Conservation (phyloP, 1,284 basidiomycete species). For the Trichosporon sp. region DNA sequence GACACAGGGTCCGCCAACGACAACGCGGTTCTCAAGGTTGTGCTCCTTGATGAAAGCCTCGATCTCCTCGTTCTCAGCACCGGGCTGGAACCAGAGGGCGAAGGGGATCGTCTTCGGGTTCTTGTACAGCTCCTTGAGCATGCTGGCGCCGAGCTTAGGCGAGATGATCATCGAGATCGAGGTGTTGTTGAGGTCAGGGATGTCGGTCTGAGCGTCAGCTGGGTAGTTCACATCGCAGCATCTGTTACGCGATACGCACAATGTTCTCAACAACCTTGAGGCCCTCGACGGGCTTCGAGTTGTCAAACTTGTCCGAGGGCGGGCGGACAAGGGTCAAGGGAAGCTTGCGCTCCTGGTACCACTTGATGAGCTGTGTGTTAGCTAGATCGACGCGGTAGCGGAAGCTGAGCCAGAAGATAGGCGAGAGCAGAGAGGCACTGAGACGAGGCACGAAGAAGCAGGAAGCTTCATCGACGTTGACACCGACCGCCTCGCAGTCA, state of each 20-base stretch:
- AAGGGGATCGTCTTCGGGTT: slow-evolving; percentile 58
- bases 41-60: slow-evolving; percentile 54
- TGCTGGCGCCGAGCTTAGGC: slow-evolving; percentile 53
- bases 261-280: slow-evolving; percentile 27
- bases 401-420: neutral
- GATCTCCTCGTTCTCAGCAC: slow-evolving; percentile 62
- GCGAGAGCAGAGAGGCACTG: neutral
- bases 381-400: neutral
- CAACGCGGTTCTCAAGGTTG: slow-evolving; percentile 57
- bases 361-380: slow-evolving; percentile 48
- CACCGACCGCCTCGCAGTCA: too few relatives aligned
- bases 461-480: neutral
- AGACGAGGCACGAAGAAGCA: neutral
- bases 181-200: slow-evolving; percentile 62
- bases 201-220: slow-evolving; percentile 51
- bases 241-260: slow-evolving; percentile 48
- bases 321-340: slow-evolving; percentile 57
- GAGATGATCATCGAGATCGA: slow-evolving; percentile 74
- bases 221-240: neutral
- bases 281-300: slow-evolving; percentile 32
- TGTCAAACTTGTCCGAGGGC: slow-evolving; percentile 14
- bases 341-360: slow-evolving; percentile 60
- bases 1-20: slow-evolving; percentile 70
- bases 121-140: slow-evolving; percentile 49
- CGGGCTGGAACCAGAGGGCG: slow-evolving; percentile 78